phyloP scores from a whole-genome alignment of 2,329 filamentous ascomycete genomes.

The Dactylellina drechsleri region DNA sequence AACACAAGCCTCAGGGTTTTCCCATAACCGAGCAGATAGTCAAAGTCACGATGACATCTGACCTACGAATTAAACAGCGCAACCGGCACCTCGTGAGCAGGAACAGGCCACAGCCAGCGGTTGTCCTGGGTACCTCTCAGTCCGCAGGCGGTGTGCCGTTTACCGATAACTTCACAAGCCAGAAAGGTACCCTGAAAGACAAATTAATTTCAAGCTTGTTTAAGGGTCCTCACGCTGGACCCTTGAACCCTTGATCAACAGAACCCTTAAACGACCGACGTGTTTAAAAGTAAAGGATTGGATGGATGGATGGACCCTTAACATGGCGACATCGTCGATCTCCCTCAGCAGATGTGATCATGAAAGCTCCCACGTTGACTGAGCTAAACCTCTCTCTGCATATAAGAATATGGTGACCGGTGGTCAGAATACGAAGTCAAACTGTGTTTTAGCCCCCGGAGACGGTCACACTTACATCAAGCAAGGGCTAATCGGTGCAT shows the following conservation, averaged over 20 bases:
- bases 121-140: conserved; percentile 49
- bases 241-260: no score
- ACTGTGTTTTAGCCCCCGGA: conserved; percentile 14
- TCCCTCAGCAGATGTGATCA: conserved; percentile 46
- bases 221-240: conserved; percentile 7
- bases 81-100: conserved; percentile 50
- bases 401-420: not conserved
- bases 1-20: conserved; percentile 19
- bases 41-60: conserved; percentile 53
- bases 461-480: conserved; percentile 37
- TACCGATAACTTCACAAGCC: conserved; percentile 47
- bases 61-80: conserved; percentile 50
- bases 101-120: conserved; percentile 11
- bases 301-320: conserved; percentile 49
- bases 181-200: not conserved
- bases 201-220: not conserved
- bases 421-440: conserved; percentile 14
- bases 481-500: conserved; percentile 10
- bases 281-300: conserved; percentile 20
- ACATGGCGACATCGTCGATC: conserved; percentile 14
- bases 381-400: conserved; percentile 2
- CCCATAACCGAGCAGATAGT: conserved; percentile 46
- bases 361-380: conserved; percentile 6
- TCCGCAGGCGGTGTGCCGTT: conserved; percentile 23
- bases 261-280: conserved; percentile 43